Conservation (phyloP, 1,139 yeast species). For the Taphrina wiesneri region DNA sequence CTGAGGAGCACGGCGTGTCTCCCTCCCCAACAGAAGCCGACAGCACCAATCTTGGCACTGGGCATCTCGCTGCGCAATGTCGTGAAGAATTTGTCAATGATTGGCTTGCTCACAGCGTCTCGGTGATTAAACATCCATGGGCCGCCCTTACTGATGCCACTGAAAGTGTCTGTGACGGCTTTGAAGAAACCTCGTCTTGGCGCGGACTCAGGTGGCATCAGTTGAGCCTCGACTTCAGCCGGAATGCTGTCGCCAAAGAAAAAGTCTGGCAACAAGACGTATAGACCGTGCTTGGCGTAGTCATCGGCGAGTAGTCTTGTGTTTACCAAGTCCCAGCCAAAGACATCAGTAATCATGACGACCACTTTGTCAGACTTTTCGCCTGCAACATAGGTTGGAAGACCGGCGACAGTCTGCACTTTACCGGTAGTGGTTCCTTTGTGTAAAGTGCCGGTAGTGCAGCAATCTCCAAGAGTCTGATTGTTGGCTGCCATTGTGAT, state of each 20-base stretch:
- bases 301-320: slow-evolving; percentile 38
- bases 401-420: slow-evolving; percentile 21
- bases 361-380: slow-evolving; percentile 30
- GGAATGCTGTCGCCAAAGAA: slow-evolving; percentile 29
- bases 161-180: slow-evolving; percentile 11
- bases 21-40: slow-evolving; percentile 40
- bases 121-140: slow-evolving; percentile 29
- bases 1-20: slow-evolving; percentile 31
- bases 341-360: slow-evolving; percentile 36
- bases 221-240: neutral
- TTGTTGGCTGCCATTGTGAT: neutral
- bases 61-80: neutral
- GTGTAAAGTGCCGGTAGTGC: slow-evolving; percentile 36
- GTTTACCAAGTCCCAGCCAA: slow-evolving; percentile 37
- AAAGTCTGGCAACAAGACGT: slow-evolving; percentile 37
- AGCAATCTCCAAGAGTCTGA: slow-evolving; percentile 10
- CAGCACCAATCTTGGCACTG: slow-evolving; percentile 29
- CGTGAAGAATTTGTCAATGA: slow-evolving; percentile 25
- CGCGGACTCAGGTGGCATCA: slow-evolving; percentile 23
- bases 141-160: neutral
- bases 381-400: slow-evolving; percentile 34
- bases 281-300: slow-evolving; percentile 35
- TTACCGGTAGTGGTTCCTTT: slow-evolving; percentile 35
- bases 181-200: slow-evolving; percentile 13
- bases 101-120: slow-evolving; percentile 26